Evolutionary conservation across 257 asterid genomes (phyloP).

Genomic region (Forsythia viridissima): DNA sequence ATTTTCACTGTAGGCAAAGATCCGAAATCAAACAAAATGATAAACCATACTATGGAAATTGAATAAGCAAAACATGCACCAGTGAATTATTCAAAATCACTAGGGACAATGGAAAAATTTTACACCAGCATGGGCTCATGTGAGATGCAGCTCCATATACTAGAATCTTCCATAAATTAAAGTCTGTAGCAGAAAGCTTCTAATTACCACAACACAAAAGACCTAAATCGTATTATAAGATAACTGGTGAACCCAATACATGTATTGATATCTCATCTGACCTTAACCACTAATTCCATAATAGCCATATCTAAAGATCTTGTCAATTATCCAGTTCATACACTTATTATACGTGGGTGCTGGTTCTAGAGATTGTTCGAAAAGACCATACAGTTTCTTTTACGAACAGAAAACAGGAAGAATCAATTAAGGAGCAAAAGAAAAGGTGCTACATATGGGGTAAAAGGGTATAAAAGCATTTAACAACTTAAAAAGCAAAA

Average conservation of each 20-base stretch:
- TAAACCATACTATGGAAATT: not conserved
- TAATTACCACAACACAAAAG: not conserved
- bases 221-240: not conserved
- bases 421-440: not conserved
- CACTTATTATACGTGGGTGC: not conserved
- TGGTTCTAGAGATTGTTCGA: not conserved
- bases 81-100: not conserved
- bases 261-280: not conserved
- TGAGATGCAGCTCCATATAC: not conserved
- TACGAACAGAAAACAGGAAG: not conserved
- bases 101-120: not conserved
- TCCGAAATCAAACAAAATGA: slow-evolving; percentile 6
- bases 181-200: not conserved
- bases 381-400: not conserved
- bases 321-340: not conserved
- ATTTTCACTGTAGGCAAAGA: slow-evolving; percentile 45
- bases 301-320: not conserved
- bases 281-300: not conserved
- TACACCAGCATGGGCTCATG: not conserved
- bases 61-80: not conserved
- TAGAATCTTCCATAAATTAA: not conserved
- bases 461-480: not conserved
- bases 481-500: not conserved
- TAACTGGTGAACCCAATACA: not conserved
- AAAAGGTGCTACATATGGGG: not conserved